Percentiles rank a stretch among this genome's conserved stretches.
Conservation (phyloP, 2,329 filamentous ascomycete genomes). For the Botrytis sinoallii region DNA sequence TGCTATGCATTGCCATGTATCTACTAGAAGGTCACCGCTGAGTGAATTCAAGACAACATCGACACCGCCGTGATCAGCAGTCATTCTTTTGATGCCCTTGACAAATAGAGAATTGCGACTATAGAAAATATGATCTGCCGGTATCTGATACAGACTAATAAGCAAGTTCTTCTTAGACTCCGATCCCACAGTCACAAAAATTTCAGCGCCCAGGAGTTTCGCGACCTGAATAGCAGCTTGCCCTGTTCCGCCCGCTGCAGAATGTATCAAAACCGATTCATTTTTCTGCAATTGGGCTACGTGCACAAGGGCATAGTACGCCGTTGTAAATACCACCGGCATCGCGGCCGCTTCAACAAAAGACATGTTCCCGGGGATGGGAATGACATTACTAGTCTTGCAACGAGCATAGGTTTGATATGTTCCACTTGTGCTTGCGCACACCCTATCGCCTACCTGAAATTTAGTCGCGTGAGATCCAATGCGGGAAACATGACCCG, state of each 20-base stretch:
- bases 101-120: not conserved
- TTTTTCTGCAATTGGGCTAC: constrained; percentile 22
- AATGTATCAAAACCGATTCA: constrained; percentile 38
- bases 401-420: not conserved
- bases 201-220: constrained; percentile 26
- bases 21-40: not conserved
- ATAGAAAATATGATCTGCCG: not conserved
- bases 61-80: not conserved
- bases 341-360: constrained; percentile 23
- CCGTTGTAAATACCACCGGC: constrained; percentile 25
- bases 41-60: constrained; percentile 10
- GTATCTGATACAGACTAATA: constrained; percentile 1
- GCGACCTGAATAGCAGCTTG: constrained; percentile 37
- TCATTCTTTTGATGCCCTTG: not conserved
- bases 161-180: constrained; percentile 29
- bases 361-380: not conserved
- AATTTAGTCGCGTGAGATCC: not conserved
- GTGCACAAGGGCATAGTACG: constrained; percentile 25
- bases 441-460: not conserved
- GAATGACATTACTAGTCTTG: not conserved
- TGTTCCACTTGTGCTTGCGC: constrained; percentile 18
- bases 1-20: constrained; percentile 8
- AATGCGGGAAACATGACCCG: not conserved
- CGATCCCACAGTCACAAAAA: constrained; percentile 37
- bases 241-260: constrained; percentile 37